Evolutionary conservation across 208 protist species (phyloP).

Genomic region (Zelonia costaricensis): DNA sequence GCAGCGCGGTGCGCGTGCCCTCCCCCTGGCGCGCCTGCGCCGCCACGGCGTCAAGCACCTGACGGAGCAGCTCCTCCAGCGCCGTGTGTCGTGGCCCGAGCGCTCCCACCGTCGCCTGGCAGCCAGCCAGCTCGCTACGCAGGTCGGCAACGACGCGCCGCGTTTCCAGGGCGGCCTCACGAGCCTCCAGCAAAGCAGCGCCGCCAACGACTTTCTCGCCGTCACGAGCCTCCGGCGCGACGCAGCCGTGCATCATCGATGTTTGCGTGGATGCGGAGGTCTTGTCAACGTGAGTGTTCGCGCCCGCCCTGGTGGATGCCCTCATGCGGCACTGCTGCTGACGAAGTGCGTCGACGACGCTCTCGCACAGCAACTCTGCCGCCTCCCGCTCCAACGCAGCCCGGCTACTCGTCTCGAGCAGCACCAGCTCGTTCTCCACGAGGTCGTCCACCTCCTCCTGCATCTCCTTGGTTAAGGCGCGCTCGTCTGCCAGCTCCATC

Average conservation of each 20-base stretch:
- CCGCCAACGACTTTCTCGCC: too few relatives aligned
- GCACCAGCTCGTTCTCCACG: slow-evolving; percentile 43
- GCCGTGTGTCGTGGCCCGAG: neutral
- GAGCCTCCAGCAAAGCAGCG: neutral
- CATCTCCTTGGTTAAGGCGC: slow-evolving; percentile 58
- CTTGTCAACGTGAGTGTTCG: too few relatives aligned
- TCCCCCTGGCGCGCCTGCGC: neutral
- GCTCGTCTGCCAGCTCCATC: slow-evolving; percentile 42
- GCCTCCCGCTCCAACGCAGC: slow-evolving; percentile 29
- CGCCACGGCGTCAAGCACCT: neutral
- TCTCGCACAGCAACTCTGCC: neutral
- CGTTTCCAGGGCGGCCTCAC: neutral
- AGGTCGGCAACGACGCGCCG: neutral
- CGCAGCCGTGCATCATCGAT: neutral
- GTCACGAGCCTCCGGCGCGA: too few relatives aligned
- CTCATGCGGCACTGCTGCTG: too few relatives aligned
- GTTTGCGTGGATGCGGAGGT: too few relatives aligned
- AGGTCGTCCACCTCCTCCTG: slow-evolving; percentile 75
- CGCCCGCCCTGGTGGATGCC: too few relatives aligned
- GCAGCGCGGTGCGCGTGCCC: neutral
- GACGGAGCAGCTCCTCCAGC: slow-evolving; percentile 2
- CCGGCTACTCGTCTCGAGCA: slow-evolving; percentile 45
- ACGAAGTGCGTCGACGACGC: neutral
- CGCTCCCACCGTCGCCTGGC: neutral
- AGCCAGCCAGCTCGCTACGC: neutral